Percentiles rank a stretch among this genome's conserved stretches.
These are phyloP conservation scores for Rhododendron williamsianum DNA, from an alignment of 148 eudicot genomes.

Conservation along the genomic window DNA sequence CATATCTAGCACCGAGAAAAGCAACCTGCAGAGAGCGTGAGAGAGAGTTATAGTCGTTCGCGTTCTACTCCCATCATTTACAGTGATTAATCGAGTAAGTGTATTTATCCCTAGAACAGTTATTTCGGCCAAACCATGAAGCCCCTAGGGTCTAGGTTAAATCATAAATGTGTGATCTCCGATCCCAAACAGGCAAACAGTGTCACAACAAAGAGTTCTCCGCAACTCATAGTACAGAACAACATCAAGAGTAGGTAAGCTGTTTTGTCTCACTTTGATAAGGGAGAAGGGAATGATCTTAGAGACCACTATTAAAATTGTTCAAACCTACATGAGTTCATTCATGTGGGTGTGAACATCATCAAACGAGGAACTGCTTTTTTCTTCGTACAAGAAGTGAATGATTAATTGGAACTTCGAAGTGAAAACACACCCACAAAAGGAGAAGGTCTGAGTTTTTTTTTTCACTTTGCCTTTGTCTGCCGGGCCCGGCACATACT, in stretches of 20 bases:
- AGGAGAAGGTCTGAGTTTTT: neutral
- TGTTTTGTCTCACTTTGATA: neutral
- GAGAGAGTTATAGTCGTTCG: too few species aligned
- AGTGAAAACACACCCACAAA: neutral
- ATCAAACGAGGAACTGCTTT: neutral
- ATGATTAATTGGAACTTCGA: neutral
- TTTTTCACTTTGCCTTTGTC: neutral
- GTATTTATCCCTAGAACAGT: too few species aligned
- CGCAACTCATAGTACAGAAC: too few species aligned
- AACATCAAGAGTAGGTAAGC: neutral
- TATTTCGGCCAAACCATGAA: too few species aligned
- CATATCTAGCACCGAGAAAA: too few species aligned
- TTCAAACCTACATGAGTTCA: neutral
- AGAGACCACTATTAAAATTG: neutral
- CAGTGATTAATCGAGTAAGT: too few species aligned
- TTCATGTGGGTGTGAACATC: neutral
- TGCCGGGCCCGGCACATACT: neutral
- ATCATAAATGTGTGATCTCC: neutral
- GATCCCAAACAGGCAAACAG: neutral
- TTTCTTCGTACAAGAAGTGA: neutral
- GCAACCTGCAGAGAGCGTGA: too few species aligned
- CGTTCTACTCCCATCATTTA: too few species aligned
- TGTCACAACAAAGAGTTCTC: too few species aligned
- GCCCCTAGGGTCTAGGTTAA: neutral
- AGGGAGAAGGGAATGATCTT: neutral